phyloP scores from a whole-genome alignment of 1,284 basidiomycete genomes.

The Rhodotorula sp. region DNA sequence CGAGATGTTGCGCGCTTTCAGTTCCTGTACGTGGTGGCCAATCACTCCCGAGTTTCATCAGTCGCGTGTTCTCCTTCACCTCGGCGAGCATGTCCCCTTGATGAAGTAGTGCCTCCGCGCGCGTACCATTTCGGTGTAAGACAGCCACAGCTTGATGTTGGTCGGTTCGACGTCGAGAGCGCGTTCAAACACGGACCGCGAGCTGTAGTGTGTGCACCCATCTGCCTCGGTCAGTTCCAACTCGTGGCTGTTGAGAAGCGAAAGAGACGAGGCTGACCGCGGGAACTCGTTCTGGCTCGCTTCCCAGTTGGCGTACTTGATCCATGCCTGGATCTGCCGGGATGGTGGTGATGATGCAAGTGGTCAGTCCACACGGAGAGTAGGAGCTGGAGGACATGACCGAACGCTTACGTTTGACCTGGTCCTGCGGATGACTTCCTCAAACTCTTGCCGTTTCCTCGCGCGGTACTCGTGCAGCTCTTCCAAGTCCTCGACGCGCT shows the following conservation, averaged over 20 bases:
- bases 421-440: slow-evolving; percentile 88
- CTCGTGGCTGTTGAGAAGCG: no score
- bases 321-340: slow-evolving; percentile 56
- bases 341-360: neutral
- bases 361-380: neutral
- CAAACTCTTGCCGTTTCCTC: slow-evolving; percentile 92
- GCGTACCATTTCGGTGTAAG: slow-evolving; percentile 83
- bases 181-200: slow-evolving; percentile 92
- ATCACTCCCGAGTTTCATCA: neutral
- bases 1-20: slow-evolving; percentile 94
- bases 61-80: no score
- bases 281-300: slow-evolving; percentile 96
- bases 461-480: slow-evolving; percentile 95
- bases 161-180: slow-evolving; percentile 92
- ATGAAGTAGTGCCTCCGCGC: no score
- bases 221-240: neutral
- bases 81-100: no score
- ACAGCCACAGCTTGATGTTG: slow-evolving; percentile 85
- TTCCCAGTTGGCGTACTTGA: slow-evolving; percentile 66
- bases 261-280: slow-evolving; percentile 50
- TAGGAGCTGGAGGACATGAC: no score
- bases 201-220: slow-evolving; percentile 37
- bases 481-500: slow-evolving; percentile 93
- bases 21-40: slow-evolving; percentile 56
- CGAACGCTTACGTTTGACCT: slow-evolving; percentile 71